Percentiles rank a stretch among this genome's conserved stretches.
Evolutionary conservation across 192 early-diverging fungal species (phyloP).

Genomic region (Gamsiella multidivaricata): DNA sequence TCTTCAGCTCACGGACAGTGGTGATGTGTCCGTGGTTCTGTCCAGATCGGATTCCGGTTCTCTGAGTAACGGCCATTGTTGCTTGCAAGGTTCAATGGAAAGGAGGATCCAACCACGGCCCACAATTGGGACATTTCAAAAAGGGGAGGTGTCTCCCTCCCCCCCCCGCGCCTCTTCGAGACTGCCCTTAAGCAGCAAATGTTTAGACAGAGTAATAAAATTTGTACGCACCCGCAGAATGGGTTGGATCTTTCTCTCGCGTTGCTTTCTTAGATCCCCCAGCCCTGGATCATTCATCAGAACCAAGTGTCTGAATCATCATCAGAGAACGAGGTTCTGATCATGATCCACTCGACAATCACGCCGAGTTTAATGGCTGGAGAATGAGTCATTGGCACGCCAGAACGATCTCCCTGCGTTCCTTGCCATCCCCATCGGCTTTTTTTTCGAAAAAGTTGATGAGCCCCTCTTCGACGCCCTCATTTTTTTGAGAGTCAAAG

Average conservation of each 20-base stretch:
- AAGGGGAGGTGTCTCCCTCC: slow-evolving; percentile 6
- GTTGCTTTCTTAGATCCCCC: slow-evolving; percentile 53
- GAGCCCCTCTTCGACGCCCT: slow-evolving; percentile 47
- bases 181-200: slow-evolving; percentile 12
- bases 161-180: background rate
- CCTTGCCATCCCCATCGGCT: slow-evolving; percentile 15
- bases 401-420: slow-evolving; percentile 49
- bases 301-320: too few species aligned
- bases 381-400: slow-evolving; percentile 56
- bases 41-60: slow-evolving; percentile 90
- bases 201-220: slow-evolving; percentile 6
- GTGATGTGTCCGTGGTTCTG: slow-evolving; percentile 94
- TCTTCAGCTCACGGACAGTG: slow-evolving; percentile 75
- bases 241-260: slow-evolving; percentile 43
- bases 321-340: background rate
- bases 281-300: too few species aligned
- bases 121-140: too few species aligned
- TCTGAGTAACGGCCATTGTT: slow-evolving; percentile 64
- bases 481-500: background rate
- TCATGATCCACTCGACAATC: slow-evolving; percentile 41
- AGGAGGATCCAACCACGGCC: slow-evolving; percentile 39
- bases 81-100: slow-evolving; percentile 30
- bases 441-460: background rate
- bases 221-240: background rate
- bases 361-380: slow-evolving; percentile 54